Evolutionary conservation across 345 rosid genomes (phyloP), one percentile per base, ranked within the genome.

Genomic region (Salix suchowensis): DNA sequence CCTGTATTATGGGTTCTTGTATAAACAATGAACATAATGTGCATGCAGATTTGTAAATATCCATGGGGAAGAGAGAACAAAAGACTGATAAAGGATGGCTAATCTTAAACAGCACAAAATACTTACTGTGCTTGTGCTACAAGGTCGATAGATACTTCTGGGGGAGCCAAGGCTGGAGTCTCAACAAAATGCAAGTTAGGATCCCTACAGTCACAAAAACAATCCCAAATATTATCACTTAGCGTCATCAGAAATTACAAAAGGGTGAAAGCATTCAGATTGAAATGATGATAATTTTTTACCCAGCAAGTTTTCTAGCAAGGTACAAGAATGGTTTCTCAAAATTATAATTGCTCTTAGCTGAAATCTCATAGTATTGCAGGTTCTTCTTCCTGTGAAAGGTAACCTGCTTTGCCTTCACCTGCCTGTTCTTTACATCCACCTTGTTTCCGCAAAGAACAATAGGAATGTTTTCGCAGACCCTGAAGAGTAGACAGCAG

Each of bases 371-470:
- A 54, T 94, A 94, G 85, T 94, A 94, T 74, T 91, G 97, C 2
- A 94, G 87, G 77, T 92, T 92, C 89, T 92, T 94, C 92, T 94
- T 91, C 89, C 97, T 87, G 90, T 92, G 96, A 89, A 91, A 92
- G 0, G 97, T 94, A 1, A 92, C 97, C 77, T 92, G 94, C 80
- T 94, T 92, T 3, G 97, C 96, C 88, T 94, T 92, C 10, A 94
- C 97, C 74, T 91, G 98, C 92, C 98, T 91, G 79, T 91, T 94
- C 91, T 89, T 94, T 55, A 92, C 98, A 81, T 94, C 97, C 32
- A 90, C 98, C 79, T 94, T 94, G 89, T 94, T 94, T 1, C 98
- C 98, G 2, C 98, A 94, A 1, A 94, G 86, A 74, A 94, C 98
- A 79, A 94, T 92, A 1, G 98, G 97, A 50, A 94, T 89, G 79